Evolutionary conservation across 495 filamentous ascomycete genomes (phyloP).

Genomic region (Podospora sp.): DNA sequence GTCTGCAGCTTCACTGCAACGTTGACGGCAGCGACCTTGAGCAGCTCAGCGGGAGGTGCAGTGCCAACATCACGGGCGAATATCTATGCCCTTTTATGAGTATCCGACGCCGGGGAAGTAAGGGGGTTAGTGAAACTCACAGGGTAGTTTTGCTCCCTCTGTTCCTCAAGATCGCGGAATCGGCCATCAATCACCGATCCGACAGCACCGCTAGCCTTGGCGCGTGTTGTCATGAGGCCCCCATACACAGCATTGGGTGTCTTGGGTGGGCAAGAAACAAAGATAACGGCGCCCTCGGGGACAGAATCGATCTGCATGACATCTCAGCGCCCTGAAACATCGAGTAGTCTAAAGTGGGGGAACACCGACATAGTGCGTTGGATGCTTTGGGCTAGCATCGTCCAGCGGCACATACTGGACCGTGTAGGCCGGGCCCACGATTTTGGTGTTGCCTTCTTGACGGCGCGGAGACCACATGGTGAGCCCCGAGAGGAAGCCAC

Average conservation of each 20-base stretch:
- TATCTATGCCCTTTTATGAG: constrained; percentile 30
- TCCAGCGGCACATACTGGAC: constrained; percentile 55
- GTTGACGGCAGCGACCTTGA: constrained; percentile 50
- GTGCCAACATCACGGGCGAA: constrained; percentile 60
- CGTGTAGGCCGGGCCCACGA: constrained; percentile 61
- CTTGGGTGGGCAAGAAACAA: constrained; percentile 57
- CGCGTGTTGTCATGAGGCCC: constrained; percentile 60
- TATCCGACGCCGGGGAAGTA: neutral
- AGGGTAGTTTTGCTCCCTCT: constrained; percentile 54
- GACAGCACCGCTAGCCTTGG: constrained; percentile 48
- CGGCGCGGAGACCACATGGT: constrained; percentile 60
- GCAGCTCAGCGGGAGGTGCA: constrained; percentile 48
- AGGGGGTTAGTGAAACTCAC: constrained; percentile 27
- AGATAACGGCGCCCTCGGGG: constrained; percentile 54
- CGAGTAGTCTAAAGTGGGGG: neutral
- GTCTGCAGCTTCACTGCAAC: constrained; percentile 43
- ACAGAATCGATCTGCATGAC: constrained; percentile 55
- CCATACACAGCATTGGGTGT: constrained; percentile 61
- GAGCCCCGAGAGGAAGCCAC: constrained; percentile 60
- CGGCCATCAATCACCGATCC: constrained; percentile 60
- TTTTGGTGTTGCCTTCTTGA: constrained; percentile 54
- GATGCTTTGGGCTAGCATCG: constrained; percentile 48
- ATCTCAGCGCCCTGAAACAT: constrained; percentile 1
- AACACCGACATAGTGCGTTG: constrained; percentile 51
- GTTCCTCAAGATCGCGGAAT: constrained; percentile 62